Conservation (phyloP, 352 stramenopile genomes). For the Phytophthora idaei region DNA sequence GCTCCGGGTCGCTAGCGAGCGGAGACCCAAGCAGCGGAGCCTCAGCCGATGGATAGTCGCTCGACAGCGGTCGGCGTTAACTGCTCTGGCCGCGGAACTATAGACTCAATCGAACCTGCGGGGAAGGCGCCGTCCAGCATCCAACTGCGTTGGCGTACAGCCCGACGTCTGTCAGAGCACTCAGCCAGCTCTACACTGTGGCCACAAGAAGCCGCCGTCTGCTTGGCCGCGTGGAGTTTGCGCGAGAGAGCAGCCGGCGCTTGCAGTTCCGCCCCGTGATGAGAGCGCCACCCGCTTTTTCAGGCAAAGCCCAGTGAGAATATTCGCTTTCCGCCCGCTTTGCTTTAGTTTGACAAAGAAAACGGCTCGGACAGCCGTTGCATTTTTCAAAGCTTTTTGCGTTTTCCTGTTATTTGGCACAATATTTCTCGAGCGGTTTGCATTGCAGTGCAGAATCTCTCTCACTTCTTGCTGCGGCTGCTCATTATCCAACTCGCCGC, state of each 20-base stretch:
- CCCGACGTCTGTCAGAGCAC: conserved; percentile 10
- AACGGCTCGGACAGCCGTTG: conserved; percentile 34
- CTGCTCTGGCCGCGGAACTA: conserved; percentile 12
- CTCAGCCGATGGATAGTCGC: conserved; percentile 29
- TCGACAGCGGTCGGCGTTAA: conserved; percentile 16
- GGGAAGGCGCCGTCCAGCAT: conserved; percentile 3
- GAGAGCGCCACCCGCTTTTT: conserved; percentile 30
- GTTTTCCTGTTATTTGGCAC: conserved; percentile 19
- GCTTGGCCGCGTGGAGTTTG: conserved; percentile 20
- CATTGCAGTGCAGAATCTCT: conserved; percentile 6
- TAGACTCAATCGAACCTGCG: conserved; percentile 19
- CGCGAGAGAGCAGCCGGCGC: conserved; percentile 26
- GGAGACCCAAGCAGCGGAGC: conserved; percentile 9
- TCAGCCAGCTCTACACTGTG: conserved; percentile 6
- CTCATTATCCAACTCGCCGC: conserved; percentile 41
- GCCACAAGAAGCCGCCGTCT: conserved; percentile 27
- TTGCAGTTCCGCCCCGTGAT: conserved; percentile 26
- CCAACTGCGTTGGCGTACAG: conserved; percentile 7
- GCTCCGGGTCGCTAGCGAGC: not conserved
- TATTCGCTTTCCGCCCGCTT: conserved; percentile 22
- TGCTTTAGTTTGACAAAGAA: conserved; percentile 16
- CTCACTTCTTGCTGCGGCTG: conserved; percentile 8
- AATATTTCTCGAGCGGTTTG: conserved; percentile 29
- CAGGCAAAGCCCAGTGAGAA: conserved; percentile 30
- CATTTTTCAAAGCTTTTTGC: conserved; percentile 22